A percentile compares a stretch with the other conserved stretches of the same genome.
Evolutionary conservation across 2,329 filamentous ascomycete genomes (phyloP).

Genomic region (Fusarium buharicum): DNA sequence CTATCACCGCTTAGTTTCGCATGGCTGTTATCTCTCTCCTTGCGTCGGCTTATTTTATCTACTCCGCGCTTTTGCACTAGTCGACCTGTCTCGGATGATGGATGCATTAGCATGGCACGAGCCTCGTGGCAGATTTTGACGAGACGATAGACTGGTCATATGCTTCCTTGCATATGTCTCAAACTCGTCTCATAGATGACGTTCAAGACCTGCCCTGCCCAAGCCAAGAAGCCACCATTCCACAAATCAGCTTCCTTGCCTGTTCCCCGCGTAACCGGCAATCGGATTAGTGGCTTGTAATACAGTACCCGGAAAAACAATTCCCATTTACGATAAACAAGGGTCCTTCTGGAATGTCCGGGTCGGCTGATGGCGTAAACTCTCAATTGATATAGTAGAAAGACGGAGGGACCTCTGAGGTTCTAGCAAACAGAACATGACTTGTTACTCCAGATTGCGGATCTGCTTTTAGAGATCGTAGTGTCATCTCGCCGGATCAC

Average conservation of each 20-base stretch:
- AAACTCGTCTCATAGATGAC: not conserved
- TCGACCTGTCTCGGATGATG: not conserved
- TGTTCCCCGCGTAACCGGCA: constrained; percentile 1
- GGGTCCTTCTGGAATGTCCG: constrained; percentile 1
- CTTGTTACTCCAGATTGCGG: not conserved
- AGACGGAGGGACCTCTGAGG: too few relatives aligned
- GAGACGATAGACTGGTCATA: not conserved
- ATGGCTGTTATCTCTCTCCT: not conserved
- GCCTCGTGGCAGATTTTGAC: constrained; percentile 8
- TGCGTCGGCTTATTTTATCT: not conserved
- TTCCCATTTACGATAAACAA: not conserved
- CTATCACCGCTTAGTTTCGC: not conserved
- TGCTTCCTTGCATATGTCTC: constrained; percentile 2
- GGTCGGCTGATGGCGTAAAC: not conserved
- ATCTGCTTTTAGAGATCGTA: too few relatives aligned
- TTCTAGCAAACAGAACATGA: too few relatives aligned
- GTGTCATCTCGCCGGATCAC: too few relatives aligned
- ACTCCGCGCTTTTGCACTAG: not conserved
- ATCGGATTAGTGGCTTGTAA: constrained; percentile 7
- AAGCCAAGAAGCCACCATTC: constrained; percentile 25
- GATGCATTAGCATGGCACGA: not conserved
- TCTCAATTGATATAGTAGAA: too few relatives aligned
- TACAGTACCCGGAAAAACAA: too few relatives aligned
- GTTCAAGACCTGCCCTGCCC: not conserved
- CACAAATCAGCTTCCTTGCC: not conserved